These are phyloP conservation scores for Aegilops speltoides DNA, from an alignment of 176 grass and related monocot genomes.

Conservation along the genomic window DNA sequence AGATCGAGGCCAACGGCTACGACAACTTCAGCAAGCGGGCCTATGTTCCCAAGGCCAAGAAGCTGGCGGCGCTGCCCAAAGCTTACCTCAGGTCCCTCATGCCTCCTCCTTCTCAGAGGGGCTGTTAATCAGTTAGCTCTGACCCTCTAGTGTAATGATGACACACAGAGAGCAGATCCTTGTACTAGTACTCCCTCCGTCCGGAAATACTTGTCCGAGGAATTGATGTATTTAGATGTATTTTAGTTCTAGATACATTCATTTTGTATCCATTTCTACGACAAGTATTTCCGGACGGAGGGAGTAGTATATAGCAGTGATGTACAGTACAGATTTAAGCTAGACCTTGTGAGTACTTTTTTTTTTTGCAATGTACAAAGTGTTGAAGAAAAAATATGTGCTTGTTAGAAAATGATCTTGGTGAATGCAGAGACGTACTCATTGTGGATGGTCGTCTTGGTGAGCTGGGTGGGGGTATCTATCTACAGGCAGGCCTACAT, in stretches of 20 bases:
- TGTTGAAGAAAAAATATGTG: neutral
- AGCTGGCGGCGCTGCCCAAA: conserved; percentile 69
- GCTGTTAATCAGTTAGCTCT: no score
- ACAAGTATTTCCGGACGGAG: no score
- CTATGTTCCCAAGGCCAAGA: conserved; percentile 91
- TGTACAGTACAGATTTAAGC: neutral
- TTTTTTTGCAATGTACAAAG: conserved; percentile 6
- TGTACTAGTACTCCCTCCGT: neutral
- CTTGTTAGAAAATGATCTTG: neutral
- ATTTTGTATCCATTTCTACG: no score
- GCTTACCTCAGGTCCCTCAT: conserved; percentile 72
- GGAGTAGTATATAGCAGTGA: neutral
- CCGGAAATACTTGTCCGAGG: no score
- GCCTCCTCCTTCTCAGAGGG: conserved; percentile 32
- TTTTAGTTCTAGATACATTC: no score
- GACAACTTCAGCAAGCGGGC: conserved; percentile 83
- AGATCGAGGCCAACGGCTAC: conserved; percentile 92
- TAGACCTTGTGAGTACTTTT: neutral
- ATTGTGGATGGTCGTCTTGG: neutral
- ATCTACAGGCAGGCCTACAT: neutral
- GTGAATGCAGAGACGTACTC: neutral
- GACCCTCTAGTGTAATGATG: conserved; percentile 4
- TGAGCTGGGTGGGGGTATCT: neutral
- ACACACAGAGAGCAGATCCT: neutral
- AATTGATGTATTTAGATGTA: no score